These are phyloP conservation scores for Salvia splendens DNA, from an alignment of 257 asterid genomes.

Conservation along the genomic window DNA sequence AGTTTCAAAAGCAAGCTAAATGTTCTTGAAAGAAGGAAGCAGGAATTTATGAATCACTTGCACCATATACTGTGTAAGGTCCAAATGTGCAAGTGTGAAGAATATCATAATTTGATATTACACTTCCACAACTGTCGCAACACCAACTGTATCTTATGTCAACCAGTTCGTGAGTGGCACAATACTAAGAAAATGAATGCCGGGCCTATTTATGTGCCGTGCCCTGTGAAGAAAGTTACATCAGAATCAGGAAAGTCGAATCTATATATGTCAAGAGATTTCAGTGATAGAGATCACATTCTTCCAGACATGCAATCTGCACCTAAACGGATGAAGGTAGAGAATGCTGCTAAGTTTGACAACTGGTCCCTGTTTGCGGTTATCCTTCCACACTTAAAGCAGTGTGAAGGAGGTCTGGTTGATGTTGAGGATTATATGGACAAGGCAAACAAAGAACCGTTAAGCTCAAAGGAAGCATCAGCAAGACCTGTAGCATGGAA, in stretches of 20 bases:
- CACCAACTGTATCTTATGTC: conserved; percentile 40
- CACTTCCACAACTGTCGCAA: conserved; percentile 47
- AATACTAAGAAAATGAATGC: conserved; percentile 15
- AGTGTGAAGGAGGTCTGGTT: conserved; percentile 10
- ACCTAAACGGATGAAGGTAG: conserved; percentile 46
- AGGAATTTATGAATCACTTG: conserved; percentile 37
- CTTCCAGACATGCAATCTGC: conserved; percentile 37
- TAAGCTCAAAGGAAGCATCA: conserved; percentile 27
- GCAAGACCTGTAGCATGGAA: conserved; percentile 34
- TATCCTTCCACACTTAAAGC: conserved; percentile 24
- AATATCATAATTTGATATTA: conserved; percentile 29
- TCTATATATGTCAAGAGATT: conserved; percentile 24
- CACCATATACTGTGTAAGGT: conserved; percentile 40
- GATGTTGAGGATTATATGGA: conserved; percentile 7
- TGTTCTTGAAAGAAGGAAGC: conserved; percentile 33
- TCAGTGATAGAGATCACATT: conserved; percentile 27
- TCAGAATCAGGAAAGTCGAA: conserved; percentile 34
- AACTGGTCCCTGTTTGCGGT: conserved; percentile 34
- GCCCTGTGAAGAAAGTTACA: conserved; percentile 21
- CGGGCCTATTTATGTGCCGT: conserved; percentile 30
- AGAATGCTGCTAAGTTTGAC: conserved; percentile 27
- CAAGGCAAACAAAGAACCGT: conserved; percentile 26
- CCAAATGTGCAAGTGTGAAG: conserved; percentile 41
- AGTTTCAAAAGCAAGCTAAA: conserved; percentile 27
- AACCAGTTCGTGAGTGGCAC: conserved; percentile 33